A percentile compares a stretch with the other conserved stretches of the same genome.
Conservation (phyloP, 2,329 filamentous ascomycete genomes). For the Phialemoniopsis sp. region DNA sequence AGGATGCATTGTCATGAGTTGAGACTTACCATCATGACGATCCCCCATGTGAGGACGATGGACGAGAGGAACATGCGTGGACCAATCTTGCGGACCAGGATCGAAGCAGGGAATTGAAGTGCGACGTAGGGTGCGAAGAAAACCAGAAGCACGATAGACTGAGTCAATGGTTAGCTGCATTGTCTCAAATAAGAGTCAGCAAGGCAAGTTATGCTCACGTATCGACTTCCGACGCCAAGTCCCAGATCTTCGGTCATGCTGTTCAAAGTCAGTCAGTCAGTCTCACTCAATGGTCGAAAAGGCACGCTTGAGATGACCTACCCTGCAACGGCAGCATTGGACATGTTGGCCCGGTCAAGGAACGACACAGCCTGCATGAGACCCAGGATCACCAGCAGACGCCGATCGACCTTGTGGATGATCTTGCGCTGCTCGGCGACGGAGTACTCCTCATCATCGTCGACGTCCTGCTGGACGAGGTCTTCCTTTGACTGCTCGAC, state of each 20-base stretch:
- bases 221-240: neutral
- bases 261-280: too few species aligned
- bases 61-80: conserved; percentile 13
- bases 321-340: too few species aligned
- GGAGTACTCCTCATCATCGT: neutral
- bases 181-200: neutral
- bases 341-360: neutral
- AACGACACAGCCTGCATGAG: neutral
- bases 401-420: conserved; percentile 2
- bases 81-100: conserved; percentile 13
- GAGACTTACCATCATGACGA: conserved; percentile 7
- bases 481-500: neutral
- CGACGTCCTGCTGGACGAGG: conserved; percentile 7
- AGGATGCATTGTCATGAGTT: too few species aligned
- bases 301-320: too few species aligned
- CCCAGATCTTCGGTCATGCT: neutral
- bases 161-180: neutral
- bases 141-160: conserved; percentile 6
- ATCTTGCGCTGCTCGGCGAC: conserved; percentile 1
- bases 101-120: conserved; percentile 14
- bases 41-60: conserved; percentile 14
- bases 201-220: too few species aligned
- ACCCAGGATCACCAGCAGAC: conserved; percentile 1
- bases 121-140: conserved; percentile 16
- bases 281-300: too few species aligned